Evolutionary conservation across 768 basidiomycete species (phyloP).

Genomic region (Mycena pura): DNA sequence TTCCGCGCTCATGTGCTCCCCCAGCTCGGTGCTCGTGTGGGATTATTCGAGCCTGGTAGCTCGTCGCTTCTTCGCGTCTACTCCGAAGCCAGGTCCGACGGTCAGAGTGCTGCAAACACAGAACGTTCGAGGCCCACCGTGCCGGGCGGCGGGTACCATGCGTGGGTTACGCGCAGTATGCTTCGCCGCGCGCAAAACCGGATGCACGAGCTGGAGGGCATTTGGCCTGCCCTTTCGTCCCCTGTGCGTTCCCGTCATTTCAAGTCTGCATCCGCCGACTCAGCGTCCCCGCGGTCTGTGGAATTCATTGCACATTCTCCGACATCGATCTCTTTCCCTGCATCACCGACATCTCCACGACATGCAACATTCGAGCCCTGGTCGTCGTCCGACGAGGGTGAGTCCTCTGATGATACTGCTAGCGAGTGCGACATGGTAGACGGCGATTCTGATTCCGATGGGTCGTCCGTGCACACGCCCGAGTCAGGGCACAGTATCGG

Average conservation of each 20-base stretch:
- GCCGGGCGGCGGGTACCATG: slow-evolving; percentile 50
- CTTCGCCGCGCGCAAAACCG: slow-evolving; percentile 52
- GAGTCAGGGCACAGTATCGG: slow-evolving; percentile 23
- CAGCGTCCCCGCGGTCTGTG: background rate
- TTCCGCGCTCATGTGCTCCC: slow-evolving; percentile 68
- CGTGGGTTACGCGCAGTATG: slow-evolving; percentile 63
- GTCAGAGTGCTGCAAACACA: background rate
- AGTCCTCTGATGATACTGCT: slow-evolving; percentile 3
- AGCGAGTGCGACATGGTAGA: background rate
- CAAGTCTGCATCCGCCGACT: background rate
- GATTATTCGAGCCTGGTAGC: slow-evolving; percentile 24
- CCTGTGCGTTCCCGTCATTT: background rate
- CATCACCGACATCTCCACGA: slow-evolving; percentile 3
- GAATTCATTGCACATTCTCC: slow-evolving; percentile 2
- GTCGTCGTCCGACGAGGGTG: slow-evolving; percentile 23
- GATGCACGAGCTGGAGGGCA: slow-evolving; percentile 45
- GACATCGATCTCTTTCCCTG: slow-evolving; percentile 7
- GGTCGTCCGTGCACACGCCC: slow-evolving; percentile 28
- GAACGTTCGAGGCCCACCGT: no score
- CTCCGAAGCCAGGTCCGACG: slow-evolving; percentile 15
- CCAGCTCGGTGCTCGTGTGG: slow-evolving; percentile 50
- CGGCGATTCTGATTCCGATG: slow-evolving; percentile 13
- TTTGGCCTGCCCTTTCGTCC: slow-evolving; percentile 8
- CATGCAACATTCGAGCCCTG: slow-evolving; percentile 25
- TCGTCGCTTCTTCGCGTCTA: slow-evolving; percentile 26